These are phyloP conservation scores for Neofusicoccum ribis DNA, from an alignment of 2,329 filamentous ascomycete genomes.

Conservation along the genomic window DNA sequence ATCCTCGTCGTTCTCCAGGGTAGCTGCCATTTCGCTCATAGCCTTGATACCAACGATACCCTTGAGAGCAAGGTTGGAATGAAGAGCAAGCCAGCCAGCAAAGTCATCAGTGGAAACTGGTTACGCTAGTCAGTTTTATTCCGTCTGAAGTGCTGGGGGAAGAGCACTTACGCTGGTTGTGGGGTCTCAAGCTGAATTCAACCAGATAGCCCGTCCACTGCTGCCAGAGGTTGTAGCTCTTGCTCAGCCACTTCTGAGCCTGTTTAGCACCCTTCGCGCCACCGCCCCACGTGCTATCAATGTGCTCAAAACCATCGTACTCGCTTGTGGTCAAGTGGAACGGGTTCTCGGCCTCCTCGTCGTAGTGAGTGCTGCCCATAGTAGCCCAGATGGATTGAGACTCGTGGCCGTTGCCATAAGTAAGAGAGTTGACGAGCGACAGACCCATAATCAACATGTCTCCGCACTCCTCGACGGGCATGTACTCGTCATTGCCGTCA, in stretches of 20 bases:
- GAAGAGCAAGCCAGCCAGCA: conserved; percentile 73
- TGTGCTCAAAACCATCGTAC: conserved; percentile 54
- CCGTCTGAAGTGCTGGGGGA: neutral
- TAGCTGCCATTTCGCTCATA: conserved; percentile 68
- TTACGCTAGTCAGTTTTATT: neutral
- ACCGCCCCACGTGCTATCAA: conserved; percentile 64
- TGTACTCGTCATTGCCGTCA: conserved; percentile 69
- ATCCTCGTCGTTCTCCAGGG: conserved; percentile 60
- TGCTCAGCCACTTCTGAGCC: conserved; percentile 64
- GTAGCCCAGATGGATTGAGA: conserved; percentile 61
- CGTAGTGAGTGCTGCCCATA: conserved; percentile 33
- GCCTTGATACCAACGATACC: conserved; percentile 80
- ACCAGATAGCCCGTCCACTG: conserved; percentile 80
- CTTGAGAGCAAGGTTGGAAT: conserved; percentile 81
- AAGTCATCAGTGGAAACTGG: conserved; percentile 80
- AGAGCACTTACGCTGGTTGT: conserved; percentile 61
- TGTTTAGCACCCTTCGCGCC: conserved; percentile 55
- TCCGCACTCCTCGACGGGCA: conserved; percentile 77
- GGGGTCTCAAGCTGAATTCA: conserved; percentile 71
- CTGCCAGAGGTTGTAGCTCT: conserved; percentile 71
- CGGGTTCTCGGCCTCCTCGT: conserved; percentile 33
- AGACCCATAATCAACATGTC: conserved; percentile 84
- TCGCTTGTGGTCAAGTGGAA: conserved; percentile 55
- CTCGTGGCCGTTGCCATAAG: conserved; percentile 58
- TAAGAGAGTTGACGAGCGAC: conserved; percentile 72